Evolutionary conservation across 2,329 filamentous ascomycete species (phyloP), one percentile per base, ranked within the genome.

Genomic region (Phialemoniopsis sp.): DNA sequence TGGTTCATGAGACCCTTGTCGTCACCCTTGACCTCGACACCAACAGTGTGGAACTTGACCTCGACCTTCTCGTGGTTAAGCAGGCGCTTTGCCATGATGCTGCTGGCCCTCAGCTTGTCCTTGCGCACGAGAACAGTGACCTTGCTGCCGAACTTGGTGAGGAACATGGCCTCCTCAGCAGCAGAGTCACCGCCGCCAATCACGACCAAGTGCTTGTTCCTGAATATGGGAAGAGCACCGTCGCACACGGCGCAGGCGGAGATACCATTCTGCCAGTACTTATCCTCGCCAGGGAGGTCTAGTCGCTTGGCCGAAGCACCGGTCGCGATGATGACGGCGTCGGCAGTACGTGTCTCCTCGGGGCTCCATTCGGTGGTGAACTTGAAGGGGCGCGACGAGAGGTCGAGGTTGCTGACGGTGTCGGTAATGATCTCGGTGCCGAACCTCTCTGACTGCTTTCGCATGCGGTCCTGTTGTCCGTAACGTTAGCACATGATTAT

Each of bases 181-280:
- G 93, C 93, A 13, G 88, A 95, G 68, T 98, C 93, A 56, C 93
- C 93, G 47, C 93, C 94, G 47, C 93, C 93, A 48, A 98, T 96
- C 36, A 98, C 93, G 31, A 91, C 88, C 40, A 98, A 75, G 8
- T 87, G 91, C 76, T 95, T 95, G 66, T 96, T 89, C 54, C 91
- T 80, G 82, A 95, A 98, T 64, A 98, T 96, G 44, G 93, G 93
- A 34, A 97, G 85, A 36, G 90, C 93, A 48, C 93, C 93, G 59
- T 98, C 93, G 68, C 93, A 98, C 36, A 98, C 93, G 28, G 93
- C 93, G 67, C 93, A 98, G 36, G 93, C 93, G 38, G 86, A 93
- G 59, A 98, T 89, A 51, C 93, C 93, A 62, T 87, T 93, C 62
- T 95, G 90, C 94, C 94, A 98, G 78, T 89, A 98, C 63, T 83